A percentile compares a stretch with the other conserved stretches of the same genome.
Conservation (phyloP, 78 protist species). For the Dictyostelium citrinum region DNA sequence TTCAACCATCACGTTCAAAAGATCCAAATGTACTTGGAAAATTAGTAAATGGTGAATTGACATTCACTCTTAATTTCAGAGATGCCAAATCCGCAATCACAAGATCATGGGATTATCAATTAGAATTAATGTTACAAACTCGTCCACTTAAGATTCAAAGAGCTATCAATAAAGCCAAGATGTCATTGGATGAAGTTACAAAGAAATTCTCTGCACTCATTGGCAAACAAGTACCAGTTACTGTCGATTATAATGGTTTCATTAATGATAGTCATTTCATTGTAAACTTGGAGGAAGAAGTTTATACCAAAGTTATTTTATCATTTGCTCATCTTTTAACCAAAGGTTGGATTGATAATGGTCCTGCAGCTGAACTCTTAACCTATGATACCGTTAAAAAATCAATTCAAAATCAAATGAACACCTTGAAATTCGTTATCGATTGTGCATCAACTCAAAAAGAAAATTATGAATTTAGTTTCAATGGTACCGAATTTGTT, state of each 20-base stretch:
- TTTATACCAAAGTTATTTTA: conserved; percentile 36
- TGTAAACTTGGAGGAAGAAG: conserved; percentile 11
- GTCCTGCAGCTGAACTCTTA: neutral
- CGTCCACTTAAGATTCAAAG: conserved; percentile 57
- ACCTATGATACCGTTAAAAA: conserved; percentile 38
- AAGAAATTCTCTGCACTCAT: neutral
- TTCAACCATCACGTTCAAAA: neutral
- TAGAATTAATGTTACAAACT: conserved; percentile 48
- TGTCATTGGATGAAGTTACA: neutral
- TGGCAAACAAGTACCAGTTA: conserved; percentile 36
- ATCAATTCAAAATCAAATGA: conserved; percentile 51
- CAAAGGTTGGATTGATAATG: conserved; percentile 23
- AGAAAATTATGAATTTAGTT: conserved; percentile 10
- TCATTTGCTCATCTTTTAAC: conserved; percentile 1
- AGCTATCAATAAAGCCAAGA: conserved; percentile 14
- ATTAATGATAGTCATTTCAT: conserved; percentile 8
- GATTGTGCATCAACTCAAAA: neutral
- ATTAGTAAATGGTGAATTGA: conserved; percentile 3
- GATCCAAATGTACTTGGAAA: conserved; percentile 42
- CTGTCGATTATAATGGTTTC: conserved; percentile 14
- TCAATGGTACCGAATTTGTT: neutral
- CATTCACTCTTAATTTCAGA: conserved; percentile 26
- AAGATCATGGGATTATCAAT: conserved; percentile 52
- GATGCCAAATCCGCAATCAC: neutral
- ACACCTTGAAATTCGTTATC: neutral